Conservation (phyloP, 345 rosid species). For the Euphorbia peplus region DNA sequence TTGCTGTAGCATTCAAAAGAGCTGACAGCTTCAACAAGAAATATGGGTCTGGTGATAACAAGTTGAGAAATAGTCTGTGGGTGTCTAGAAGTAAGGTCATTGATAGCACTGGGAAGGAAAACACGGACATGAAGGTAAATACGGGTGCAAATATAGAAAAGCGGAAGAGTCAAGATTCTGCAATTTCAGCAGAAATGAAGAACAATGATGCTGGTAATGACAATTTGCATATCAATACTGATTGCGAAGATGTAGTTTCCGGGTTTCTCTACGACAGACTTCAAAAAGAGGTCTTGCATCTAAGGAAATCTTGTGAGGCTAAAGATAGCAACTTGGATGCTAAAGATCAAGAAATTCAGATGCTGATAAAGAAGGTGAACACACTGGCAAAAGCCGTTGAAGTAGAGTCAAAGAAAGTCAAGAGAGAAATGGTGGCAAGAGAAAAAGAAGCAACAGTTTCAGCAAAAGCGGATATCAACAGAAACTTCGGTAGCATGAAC, state of each 20-base stretch:
- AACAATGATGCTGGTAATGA: constrained; percentile 26
- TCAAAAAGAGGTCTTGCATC: constrained; percentile 71
- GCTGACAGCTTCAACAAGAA: constrained; percentile 31
- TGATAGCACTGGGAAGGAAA: constrained; percentile 65
- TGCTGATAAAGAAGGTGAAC: constrained; percentile 74
- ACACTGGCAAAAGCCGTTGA: constrained; percentile 70
- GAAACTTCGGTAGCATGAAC: constrained; percentile 28
- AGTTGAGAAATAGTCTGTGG: constrained; percentile 45
- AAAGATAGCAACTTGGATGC: constrained; percentile 53
- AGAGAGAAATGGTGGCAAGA: constrained; percentile 67
- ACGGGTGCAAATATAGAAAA: constrained; percentile 14
- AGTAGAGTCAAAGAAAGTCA: constrained; percentile 71
- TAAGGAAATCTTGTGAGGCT: constrained; percentile 63
- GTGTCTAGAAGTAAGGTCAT: constrained; percentile 47
- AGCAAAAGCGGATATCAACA: constrained; percentile 33
- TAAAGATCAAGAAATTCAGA: constrained; percentile 84
- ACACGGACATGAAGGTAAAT: constrained; percentile 38
- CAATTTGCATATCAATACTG: constrained; percentile 21
- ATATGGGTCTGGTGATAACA: constrained; percentile 30
- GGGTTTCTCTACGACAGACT: constrained; percentile 85
- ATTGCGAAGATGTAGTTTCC: constrained; percentile 57
- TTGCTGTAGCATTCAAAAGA: constrained; percentile 16
- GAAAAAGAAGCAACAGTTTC: constrained; percentile 52
- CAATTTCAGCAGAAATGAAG: constrained; percentile 19
- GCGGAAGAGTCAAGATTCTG: constrained; percentile 22